These are phyloP conservation scores for Plantago coronopus DNA, from an alignment of 305 asterid genomes.

Conservation along the genomic window DNA sequence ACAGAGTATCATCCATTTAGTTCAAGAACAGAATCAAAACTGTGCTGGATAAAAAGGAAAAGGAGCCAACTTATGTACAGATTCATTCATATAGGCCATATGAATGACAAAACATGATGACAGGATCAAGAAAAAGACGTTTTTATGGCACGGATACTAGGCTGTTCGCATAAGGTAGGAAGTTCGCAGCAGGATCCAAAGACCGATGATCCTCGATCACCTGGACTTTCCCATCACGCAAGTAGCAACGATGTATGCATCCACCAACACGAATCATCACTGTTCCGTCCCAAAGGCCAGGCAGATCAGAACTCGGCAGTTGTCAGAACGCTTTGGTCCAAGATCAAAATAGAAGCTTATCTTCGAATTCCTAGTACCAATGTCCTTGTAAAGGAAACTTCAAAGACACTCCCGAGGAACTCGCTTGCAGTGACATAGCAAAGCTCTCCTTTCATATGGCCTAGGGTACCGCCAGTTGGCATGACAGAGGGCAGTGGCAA, in stretches of 20 bases:
- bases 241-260: constrained; percentile 3
- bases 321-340: background rate
- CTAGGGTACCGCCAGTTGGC: constrained; percentile 19
- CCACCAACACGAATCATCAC: constrained; percentile 14
- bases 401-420: background rate
- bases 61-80: background rate
- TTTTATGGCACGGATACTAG: constrained; percentile 18
- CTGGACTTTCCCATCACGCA: constrained; percentile 16
- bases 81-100: no score
- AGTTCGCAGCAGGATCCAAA: background rate
- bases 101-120: no score
- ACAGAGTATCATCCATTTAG: no score
- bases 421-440: constrained; percentile 20
- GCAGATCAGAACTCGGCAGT: constrained; percentile 14
- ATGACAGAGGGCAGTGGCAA: constrained; percentile 18
- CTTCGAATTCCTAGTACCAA: constrained; percentile 22
- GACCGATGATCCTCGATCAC: background rate
- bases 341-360: constrained; percentile 15
- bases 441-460: constrained; percentile 23
- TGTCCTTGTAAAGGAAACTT: constrained; percentile 21
- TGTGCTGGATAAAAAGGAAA: background rate
- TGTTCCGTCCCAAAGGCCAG: constrained; percentile 14
- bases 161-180: constrained; percentile 30
- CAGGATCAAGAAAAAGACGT: no score
- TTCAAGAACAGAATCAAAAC: no score